Percentiles rank a stretch among this genome's conserved stretches.
Conservation (phyloP, 2,329 filamentous ascomycete genomes). For the Fusarium sp. region DNA sequence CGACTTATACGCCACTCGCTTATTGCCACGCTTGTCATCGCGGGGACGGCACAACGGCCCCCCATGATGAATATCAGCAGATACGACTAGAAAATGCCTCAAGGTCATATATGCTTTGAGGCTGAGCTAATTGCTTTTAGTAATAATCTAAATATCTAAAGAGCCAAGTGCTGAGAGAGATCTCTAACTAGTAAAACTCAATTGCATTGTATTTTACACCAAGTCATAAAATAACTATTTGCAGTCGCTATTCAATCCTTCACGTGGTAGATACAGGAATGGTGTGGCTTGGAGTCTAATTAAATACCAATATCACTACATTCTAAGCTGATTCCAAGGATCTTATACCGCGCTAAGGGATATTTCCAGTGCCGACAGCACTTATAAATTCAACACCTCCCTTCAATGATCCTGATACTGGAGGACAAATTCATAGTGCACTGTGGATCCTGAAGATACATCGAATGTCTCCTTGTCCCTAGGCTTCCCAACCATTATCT, state of each 20-base stretch:
- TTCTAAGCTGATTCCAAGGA: fast-evolving
- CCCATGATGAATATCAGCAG: too few relatives aligned
- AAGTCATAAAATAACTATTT: not conserved
- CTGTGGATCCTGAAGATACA: fast-evolving
- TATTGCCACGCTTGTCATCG: not conserved
- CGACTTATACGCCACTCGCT: not conserved
- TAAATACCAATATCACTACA: not conserved
- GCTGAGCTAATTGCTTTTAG: not conserved
- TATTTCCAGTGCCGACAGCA: fast-evolving
- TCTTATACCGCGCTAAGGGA: fast-evolving
- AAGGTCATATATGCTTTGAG: not conserved
- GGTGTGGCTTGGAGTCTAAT: fast-evolving
- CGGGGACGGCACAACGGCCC: fast-evolving
- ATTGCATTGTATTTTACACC: not conserved
- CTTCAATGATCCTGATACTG: fast-evolving
- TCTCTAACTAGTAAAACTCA: not conserved
- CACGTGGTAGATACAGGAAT: not conserved
- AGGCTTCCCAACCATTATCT: fast-evolving
- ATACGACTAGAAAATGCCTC: not conserved
- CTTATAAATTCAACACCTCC: fast-evolving
- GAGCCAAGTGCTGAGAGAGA: fast-evolving
- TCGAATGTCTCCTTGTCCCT: too few relatives aligned
- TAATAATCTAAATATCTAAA: not conserved
- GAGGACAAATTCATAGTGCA: not conserved
- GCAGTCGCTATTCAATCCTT: fast-evolving